These are phyloP conservation scores for Polyporus arcularius DNA, from an alignment of 768 basidiomycete genomes.

Conservation along the genomic window DNA sequence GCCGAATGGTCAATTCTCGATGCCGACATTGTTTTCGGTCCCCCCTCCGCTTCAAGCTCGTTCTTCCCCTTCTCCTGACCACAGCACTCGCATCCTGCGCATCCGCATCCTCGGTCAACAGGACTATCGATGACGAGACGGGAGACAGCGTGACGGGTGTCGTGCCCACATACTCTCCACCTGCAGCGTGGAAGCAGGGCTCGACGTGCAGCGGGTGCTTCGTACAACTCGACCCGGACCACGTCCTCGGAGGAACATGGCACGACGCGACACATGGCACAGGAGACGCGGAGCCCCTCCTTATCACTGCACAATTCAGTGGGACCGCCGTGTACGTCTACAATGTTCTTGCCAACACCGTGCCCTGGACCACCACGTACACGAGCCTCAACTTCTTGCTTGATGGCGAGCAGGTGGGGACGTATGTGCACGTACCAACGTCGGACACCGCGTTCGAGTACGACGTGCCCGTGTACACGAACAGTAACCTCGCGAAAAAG, in stretches of 20 bases:
- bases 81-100: background rate
- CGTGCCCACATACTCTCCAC: conserved; percentile 2
- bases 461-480: conserved; percentile 9
- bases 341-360: conserved; percentile 8
- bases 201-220: conserved; percentile 8
- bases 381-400: conserved; percentile 14
- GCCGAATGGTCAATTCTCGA: too few relatives aligned
- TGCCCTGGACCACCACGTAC: background rate
- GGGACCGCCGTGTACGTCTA: conserved; percentile 19
- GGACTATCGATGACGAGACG: conserved; percentile 19
- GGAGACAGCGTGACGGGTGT: conserved; percentile 18
- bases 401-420: background rate
- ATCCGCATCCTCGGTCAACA: background rate
- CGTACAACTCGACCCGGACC: background rate
- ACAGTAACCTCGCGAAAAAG: background rate
- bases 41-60: too few relatives aligned
- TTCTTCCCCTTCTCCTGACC: too few relatives aligned
- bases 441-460: background rate
- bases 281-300: background rate
- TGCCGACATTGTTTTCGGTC: too few relatives aligned
- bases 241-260: conserved; percentile 16
- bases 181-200: conserved; percentile 11
- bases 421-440: background rate
- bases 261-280: conserved; percentile 12
- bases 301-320: background rate